These are phyloP conservation scores for Erodium maritimum DNA, from an alignment of 345 rosid genomes.

Conservation along the genomic window DNA sequence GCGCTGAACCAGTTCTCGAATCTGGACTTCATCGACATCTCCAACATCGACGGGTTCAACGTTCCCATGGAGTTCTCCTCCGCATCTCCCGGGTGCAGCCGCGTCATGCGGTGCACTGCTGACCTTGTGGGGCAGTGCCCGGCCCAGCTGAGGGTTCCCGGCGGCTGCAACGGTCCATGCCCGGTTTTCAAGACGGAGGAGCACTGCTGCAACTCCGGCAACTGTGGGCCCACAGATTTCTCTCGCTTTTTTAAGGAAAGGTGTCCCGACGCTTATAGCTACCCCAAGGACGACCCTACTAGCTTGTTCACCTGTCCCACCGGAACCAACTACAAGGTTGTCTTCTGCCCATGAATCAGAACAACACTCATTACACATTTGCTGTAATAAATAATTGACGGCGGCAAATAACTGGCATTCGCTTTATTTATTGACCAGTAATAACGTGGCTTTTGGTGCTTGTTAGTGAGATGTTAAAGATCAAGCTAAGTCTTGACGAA, in stretches of 20 bases:
- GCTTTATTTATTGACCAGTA: too few species aligned
- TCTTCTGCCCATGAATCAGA: slow-evolving; percentile 19
- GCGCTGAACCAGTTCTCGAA: slow-evolving; percentile 18
- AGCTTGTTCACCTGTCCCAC: slow-evolving; percentile 21
- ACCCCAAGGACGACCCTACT: slow-evolving; percentile 22
- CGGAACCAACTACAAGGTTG: slow-evolving; percentile 22
- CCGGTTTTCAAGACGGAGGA: slow-evolving; percentile 13
- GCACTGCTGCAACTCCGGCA: slow-evolving; percentile 15
- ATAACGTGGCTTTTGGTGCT: too few species aligned
- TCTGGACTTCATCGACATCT: slow-evolving; percentile 24
- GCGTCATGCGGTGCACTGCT: slow-evolving; percentile 12
- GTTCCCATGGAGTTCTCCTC: slow-evolving; percentile 25
- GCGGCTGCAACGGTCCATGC: slow-evolving; percentile 25
- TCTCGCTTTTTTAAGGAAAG: slow-evolving; percentile 15
- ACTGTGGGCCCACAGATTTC: slow-evolving; percentile 10
- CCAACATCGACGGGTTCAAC: slow-evolving; percentile 22
- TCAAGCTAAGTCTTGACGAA: too few species aligned
- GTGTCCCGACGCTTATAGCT: slow-evolving; percentile 20
- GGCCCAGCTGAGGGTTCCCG: not conserved
- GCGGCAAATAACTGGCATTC: too few species aligned
- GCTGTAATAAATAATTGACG: too few species aligned
- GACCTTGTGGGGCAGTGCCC: slow-evolving; percentile 17
- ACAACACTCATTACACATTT: too few species aligned
- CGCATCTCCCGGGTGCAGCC: slow-evolving; percentile 11
- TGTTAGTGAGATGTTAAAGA: too few species aligned